Evolutionary conservation across 164 flowering plant species (phyloP), one percentile per base, ranked within the genome.

Genomic region (Chimonanthus praecox): DNA sequence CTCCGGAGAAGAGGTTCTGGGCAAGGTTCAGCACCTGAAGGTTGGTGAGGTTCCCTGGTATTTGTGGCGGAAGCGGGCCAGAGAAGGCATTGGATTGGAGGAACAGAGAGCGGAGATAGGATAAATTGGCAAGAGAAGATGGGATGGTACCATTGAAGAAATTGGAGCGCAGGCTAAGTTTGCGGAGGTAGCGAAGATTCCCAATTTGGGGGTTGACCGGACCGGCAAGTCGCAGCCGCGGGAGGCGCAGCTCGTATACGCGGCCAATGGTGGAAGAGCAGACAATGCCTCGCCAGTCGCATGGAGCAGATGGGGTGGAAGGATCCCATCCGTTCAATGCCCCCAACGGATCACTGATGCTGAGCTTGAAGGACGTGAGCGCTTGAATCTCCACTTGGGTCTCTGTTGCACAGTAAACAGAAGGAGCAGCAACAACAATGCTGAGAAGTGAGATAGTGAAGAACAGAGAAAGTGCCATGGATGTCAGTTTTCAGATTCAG

Each of bases 231-330:
- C 81, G 85, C 68, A 92, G 87, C 5, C 88, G 83, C 44, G 97
- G 96, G 1, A 95, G 81, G 2, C 96, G 91, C 73, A 95, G 85
- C 78, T 93, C 91, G n/a, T 68, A 71, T 58, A 95, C 99, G 10
- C 86, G 79, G 82, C 73, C 75, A n/a, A 11, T 6, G 49, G 70
- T 20, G 49, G 72, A 15, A 65, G 60, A 77, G 73, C 99, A 95
- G 33, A 43, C 13, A 63, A 95, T 78, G 58, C 99, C 99, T 43
- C 86, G 88, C 99, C 99, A 95, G 83, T 93, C 96, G 68, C 99
- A 94, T 6, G 98, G 98, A 49, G 98, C 94, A 11, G 75, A 67
- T 1, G 89, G 85, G n/a, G 95, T 82, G 61, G 92, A 73, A 0
- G 86, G 6, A 68, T 87, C 85, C 99, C 99, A 94, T 44, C 86